Evolutionary conservation across 2,329 filamentous ascomycete species (phyloP).

Genomic region (Aspergillus sp.): DNA sequence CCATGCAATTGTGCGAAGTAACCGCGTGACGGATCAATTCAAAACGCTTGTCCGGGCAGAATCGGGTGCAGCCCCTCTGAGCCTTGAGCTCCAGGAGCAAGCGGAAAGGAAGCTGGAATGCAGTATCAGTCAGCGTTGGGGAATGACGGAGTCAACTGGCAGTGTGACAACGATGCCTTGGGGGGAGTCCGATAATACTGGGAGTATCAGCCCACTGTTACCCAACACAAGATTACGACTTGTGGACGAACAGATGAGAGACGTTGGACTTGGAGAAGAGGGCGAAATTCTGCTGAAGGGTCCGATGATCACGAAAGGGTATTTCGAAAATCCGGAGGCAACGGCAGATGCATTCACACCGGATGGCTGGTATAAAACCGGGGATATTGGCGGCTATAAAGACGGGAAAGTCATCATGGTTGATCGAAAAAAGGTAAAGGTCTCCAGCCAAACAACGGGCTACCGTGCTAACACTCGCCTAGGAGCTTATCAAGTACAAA

Average conservation of each 20-base stretch:
- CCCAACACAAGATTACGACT: conserved; percentile 15
- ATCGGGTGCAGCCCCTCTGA: conserved; percentile 58
- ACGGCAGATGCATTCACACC: conserved; percentile 11
- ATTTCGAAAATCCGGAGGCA: conserved; percentile 15
- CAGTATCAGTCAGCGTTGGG: conserved; percentile 17
- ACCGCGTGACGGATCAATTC: conserved; percentile 58
- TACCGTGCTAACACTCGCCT: not conserved
- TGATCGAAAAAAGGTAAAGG: conserved; percentile 17
- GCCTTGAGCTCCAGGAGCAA: conserved; percentile 53
- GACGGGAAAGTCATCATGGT: conserved; percentile 14
- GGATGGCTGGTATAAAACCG: conserved; percentile 16
- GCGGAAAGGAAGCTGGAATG: conserved; percentile 51
- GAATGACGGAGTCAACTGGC: conserved; percentile 17
- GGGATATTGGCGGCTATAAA: conserved; percentile 15
- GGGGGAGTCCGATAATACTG: conserved; percentile 13
- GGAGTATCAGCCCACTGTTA: conserved; percentile 16
- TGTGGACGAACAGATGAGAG: conserved; percentile 8
- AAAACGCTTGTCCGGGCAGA: conserved; percentile 49
- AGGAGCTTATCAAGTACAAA: conserved; percentile 21
- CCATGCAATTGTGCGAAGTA: conserved; percentile 58
- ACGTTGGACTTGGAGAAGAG: conserved; percentile 9
- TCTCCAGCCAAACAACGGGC: not conserved
- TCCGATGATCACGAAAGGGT: conserved; percentile 15
- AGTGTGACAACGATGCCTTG: conserved; percentile 19
- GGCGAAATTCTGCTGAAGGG: conserved; percentile 17